phyloP scores from a whole-genome alignment of 1,284 basidiomycete genomes.

The Ganoderma leucocontextum region DNA sequence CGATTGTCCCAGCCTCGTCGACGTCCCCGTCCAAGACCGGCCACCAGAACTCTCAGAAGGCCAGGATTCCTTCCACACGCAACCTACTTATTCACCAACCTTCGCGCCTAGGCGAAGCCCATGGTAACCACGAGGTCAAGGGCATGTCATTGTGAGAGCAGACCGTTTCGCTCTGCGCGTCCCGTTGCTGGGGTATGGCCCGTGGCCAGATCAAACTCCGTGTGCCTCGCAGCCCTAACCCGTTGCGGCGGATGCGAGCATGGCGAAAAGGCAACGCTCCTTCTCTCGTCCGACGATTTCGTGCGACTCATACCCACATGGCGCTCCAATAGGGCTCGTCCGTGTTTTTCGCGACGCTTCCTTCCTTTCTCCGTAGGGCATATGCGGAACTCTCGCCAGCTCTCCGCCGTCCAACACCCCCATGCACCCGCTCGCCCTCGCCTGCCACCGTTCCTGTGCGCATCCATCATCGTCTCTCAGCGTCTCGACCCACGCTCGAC shows the following conservation, averaged over 20 bases:
- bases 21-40: neutral
- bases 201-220: conserved; percentile 33
- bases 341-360: conserved; percentile 23
- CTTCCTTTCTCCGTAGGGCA: conserved; percentile 9
- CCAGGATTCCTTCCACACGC: neutral
- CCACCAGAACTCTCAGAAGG: neutral
- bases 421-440: neutral
- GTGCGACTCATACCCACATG: conserved; percentile 21
- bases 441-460: neutral
- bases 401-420: conserved; percentile 15
- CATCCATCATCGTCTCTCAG: conserved; percentile 7
- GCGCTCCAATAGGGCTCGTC: conserved; percentile 12
- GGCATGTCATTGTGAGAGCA: conserved; percentile 6
- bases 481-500: conserved; percentile 8
- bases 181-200: conserved; percentile 15
- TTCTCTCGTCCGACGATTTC: conserved; percentile 31
- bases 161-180: conserved; percentile 3
- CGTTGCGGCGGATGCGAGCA: conserved; percentile 15
- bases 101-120: conserved; percentile 5
- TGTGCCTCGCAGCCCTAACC: conserved; percentile 42
- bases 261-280: conserved; percentile 20
- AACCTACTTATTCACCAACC: neutral
- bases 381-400: conserved; percentile 7
- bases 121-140: neutral
- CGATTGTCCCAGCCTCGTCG: neutral